Evolutionary conservation across 2,329 filamentous ascomycete species (phyloP).

Genomic region (Clonostachys solani): DNA sequence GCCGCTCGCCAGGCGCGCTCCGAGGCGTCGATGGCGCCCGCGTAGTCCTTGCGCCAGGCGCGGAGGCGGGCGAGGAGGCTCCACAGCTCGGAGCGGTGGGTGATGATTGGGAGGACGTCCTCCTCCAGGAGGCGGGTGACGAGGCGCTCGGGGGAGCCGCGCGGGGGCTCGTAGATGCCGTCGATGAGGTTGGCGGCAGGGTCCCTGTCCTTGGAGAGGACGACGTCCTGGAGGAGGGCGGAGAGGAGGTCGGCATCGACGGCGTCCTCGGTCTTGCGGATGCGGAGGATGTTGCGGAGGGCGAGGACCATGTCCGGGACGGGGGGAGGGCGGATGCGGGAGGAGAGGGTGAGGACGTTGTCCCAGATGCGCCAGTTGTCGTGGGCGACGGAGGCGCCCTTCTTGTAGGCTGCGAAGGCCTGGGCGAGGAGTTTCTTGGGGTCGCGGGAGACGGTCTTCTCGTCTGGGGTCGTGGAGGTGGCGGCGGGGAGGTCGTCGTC

Average conservation of each 20-base stretch:
- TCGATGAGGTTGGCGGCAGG: constrained; percentile 14
- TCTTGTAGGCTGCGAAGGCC: constrained; percentile 80
- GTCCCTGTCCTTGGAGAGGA: constrained; percentile 36
- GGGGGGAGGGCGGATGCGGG: constrained; percentile 70
- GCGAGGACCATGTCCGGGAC: constrained; percentile 74
- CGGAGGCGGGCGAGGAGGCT: constrained; percentile 66
- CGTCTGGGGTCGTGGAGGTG: background rate
- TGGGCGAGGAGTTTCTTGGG: constrained; percentile 64
- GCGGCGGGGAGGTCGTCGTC: constrained; percentile 17
- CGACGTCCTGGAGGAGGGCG: constrained; percentile 67
- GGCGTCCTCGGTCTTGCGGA: constrained; percentile 74
- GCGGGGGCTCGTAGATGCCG: constrained; percentile 29
- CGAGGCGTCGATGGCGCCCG: constrained; percentile 72
- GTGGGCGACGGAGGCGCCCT: constrained; percentile 77
- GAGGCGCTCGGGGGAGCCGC: constrained; percentile 57
- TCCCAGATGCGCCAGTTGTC: constrained; percentile 95
- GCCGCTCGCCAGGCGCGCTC: constrained; percentile 80
- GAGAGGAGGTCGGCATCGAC: constrained; percentile 72
- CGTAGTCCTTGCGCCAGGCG: constrained; percentile 67
- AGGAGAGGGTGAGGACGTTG: constrained; percentile 85
- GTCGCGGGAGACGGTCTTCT: constrained; percentile 29
- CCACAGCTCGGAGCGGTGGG: constrained; percentile 74
- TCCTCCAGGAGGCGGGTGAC: constrained; percentile 72
- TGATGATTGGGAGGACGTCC: constrained; percentile 78
- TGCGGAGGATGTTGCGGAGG: constrained; percentile 68